phyloP scores from a whole-genome alignment of 441 rosid species.

The Mallotus repandus region DNA sequence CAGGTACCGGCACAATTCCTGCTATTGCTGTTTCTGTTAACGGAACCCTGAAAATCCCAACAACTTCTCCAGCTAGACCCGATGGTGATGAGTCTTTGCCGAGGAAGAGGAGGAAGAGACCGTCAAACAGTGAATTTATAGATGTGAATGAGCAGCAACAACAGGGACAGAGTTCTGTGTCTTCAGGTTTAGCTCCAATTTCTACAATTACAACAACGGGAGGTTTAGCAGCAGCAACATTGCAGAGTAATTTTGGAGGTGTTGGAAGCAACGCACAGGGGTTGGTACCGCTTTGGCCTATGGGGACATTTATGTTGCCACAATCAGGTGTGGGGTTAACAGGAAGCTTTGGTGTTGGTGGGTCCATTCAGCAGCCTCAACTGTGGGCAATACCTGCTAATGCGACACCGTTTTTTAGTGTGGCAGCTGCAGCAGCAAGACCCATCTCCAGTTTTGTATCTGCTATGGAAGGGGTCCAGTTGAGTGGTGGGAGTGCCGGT shows the following conservation, averaged over 20 bases:
- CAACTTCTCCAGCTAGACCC: conserved; percentile 33
- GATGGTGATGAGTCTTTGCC: conserved; percentile 30
- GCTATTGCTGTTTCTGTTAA: conserved; percentile 74
- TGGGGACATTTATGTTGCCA: conserved; percentile 37
- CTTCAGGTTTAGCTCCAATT: conserved; percentile 70
- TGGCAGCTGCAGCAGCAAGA: conserved; percentile 22
- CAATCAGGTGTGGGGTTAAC: conserved; percentile 24
- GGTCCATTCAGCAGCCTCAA: conserved; percentile 42
- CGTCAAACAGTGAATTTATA: conserved; percentile 46
- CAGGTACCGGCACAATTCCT: conserved; percentile 76
- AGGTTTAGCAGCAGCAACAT: neutral
- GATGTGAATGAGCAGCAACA: conserved; percentile 37
- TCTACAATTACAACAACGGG: conserved; percentile 8
- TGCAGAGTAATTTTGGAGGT: neutral
- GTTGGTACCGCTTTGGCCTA: conserved; percentile 56
- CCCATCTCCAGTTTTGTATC: conserved; percentile 48
- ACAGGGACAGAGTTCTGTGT: conserved; percentile 27
- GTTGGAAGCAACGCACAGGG: conserved; percentile 27
- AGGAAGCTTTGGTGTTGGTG: conserved; percentile 11
- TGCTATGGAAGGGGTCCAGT: conserved; percentile 27
- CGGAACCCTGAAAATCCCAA: conserved; percentile 62
- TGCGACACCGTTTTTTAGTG: conserved; percentile 39
- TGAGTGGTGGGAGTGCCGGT: conserved; percentile 23
- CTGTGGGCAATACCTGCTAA: conserved; percentile 51
- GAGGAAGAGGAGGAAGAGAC: conserved; percentile 47